Conservation (phyloP, 2,329 filamentous ascomycete genomes). For the Aureobasidium sp. region DNA sequence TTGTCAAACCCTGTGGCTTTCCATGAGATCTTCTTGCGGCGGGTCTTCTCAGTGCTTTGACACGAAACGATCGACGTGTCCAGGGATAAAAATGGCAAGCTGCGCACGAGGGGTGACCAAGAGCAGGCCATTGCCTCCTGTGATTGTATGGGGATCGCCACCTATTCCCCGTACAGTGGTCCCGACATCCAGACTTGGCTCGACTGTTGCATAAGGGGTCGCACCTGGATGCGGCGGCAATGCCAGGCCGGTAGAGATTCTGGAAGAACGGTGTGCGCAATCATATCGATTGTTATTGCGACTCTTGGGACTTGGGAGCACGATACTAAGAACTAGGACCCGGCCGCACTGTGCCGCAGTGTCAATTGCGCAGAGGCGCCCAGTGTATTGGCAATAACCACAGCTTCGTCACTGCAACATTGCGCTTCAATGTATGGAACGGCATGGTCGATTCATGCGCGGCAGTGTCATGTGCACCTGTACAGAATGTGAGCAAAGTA, state of each 20-base stretch:
- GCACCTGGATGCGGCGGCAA: neutral
- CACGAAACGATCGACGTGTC: conserved; percentile 9
- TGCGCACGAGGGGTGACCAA: conserved; percentile 8
- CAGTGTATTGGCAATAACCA: conserved; percentile 9
- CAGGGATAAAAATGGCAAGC: conserved; percentile 7
- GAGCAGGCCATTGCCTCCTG: conserved; percentile 1
- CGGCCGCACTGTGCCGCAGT: neutral
- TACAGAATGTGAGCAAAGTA: conserved; percentile 3
- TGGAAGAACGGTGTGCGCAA: conserved; percentile 2
- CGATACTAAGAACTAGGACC: neutral
- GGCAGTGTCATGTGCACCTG: conserved; percentile 1
- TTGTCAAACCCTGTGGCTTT: conserved; percentile 10
- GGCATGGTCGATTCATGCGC: conserved; percentile 6
- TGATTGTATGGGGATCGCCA: conserved; percentile 2
- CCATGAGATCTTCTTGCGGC: neutral
- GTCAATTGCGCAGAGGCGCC: neutral
- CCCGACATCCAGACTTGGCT: conserved; percentile 5
- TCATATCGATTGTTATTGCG: conserved; percentile 6
- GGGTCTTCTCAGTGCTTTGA: neutral
- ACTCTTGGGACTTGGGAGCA: neutral
- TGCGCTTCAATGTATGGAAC: neutral
- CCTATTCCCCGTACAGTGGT: neutral
- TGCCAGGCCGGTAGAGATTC: conserved; percentile 6
- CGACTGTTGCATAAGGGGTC: conserved; percentile 10
- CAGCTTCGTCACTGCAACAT: conserved; percentile 4